Base-by-base conservation (phyloP, 768 basidiomycete species). In the Tephrocybe sp. region DNA sequence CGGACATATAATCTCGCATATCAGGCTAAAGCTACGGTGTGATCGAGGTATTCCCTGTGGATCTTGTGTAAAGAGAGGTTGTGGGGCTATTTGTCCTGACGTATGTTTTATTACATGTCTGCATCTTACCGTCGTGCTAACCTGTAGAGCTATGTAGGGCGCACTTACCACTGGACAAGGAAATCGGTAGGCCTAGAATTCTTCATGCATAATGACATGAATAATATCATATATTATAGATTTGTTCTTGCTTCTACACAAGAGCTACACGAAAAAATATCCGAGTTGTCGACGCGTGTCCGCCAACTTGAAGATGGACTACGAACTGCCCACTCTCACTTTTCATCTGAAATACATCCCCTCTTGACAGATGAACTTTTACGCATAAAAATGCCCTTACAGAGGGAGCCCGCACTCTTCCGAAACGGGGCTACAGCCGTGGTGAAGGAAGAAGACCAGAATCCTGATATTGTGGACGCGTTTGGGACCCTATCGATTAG, bases 141-240 rank as follows among this genome's bases (percentile, higher is more conserved):
- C 39, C 26, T 26, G 26, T 19, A 30, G 12, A 36, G 47, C 32
- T 57, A 31, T 33, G 30, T 23, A 73, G 88, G 87, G 87, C 45
- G 88, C 87, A 10, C 70, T 90, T 39, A 89, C 87, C 9, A 90
- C 89, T 41, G 89, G 89, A 7, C 84, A 89, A 66, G 89, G 88
- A 13, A 89, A 89, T 73, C 80, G 86, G 87, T 86, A 58, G 42
- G 71, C 61, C 26, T 54, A 47, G 31, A 45, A 17, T 39, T 3
- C 35, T 38, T 22, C 2, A 6, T 13, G 9, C 17, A 39, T n/a
- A 8, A 47, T n/a, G 36, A 12, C 17, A 39, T 30, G n/a, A 32
- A 41, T 36, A 55, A 57, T 22, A 43, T 23, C 3, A 35, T 56
- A 19, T 14, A n/a, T 46, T 44, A 1, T 56, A 87, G 87, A 17